phyloP scores from a whole-genome alignment of 768 basidiomycete species.

The Amanita subjunquillea region DNA sequence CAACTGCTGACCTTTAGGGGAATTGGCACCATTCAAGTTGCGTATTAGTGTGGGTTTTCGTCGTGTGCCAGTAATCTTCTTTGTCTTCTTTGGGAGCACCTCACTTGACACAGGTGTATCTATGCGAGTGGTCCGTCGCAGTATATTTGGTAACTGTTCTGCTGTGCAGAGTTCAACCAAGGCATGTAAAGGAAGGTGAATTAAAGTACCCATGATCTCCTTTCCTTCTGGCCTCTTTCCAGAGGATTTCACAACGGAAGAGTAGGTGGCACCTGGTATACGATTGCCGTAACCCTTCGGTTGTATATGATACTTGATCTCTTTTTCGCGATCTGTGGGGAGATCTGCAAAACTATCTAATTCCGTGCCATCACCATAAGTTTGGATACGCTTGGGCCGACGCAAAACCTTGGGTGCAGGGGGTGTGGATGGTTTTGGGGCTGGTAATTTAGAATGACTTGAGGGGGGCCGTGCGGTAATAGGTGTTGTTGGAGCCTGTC shows the following conservation, averaged over 20 bases:
- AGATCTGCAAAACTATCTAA: constrained; percentile 84
- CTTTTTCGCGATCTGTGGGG: constrained; percentile 76
- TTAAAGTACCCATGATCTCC: constrained; percentile 16
- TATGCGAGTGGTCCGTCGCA: constrained; percentile 47
- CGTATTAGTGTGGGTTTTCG: constrained; percentile 85
- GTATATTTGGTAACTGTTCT: constrained; percentile 36
- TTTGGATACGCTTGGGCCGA: constrained; percentile 65
- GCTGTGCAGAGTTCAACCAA: constrained; percentile 16
- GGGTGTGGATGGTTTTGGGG: constrained; percentile 20
- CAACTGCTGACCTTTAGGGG: constrained; percentile 58
- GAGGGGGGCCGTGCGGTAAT: constrained; percentile 53
- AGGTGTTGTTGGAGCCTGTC: constrained; percentile 47
- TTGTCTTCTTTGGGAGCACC: constrained; percentile 43
- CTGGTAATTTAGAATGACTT: constrained; percentile 30
- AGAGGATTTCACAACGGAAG: constrained; percentile 22
- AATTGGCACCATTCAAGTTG: constrained; percentile 57
- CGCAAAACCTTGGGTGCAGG: constrained; percentile 57
- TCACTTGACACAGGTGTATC: constrained; percentile 37
- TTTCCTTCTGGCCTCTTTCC: constrained; percentile 47
- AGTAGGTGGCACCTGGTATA: constrained; percentile 42
- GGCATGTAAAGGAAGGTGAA: constrained; percentile 10
- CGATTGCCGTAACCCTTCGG: constrained; percentile 62
- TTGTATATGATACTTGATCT: constrained; percentile 63
- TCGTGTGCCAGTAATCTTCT: constrained; percentile 36
- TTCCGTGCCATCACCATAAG: constrained; percentile 85